Evolutionary conservation across 208 protist genomes (phyloP), one percentile per base, ranked within the genome.

Genomic region (Crithidia brevicula): DNA sequence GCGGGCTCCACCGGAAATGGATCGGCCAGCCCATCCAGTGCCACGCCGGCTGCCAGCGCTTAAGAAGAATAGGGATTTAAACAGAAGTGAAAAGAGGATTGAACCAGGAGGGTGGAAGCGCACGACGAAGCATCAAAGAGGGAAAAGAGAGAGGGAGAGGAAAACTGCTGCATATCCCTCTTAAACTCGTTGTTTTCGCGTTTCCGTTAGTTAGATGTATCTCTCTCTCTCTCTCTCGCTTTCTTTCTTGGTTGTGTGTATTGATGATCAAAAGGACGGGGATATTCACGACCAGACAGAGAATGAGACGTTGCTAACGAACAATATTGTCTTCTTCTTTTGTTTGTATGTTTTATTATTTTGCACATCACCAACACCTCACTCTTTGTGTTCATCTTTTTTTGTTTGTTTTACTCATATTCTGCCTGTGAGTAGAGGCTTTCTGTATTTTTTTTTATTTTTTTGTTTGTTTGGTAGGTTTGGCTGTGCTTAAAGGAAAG

Each of bases 1-100:
- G 18, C 25, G 20, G 42, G 46, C 25, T 30, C 28, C 4, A 47
- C 45, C 11, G 58, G 60, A 25, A 81, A 68, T 42, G 73, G 66
- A 23, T 57, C 30, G 47, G 64, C 62, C 58, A 57, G 56, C 51
- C 66, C 34, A 2, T 34, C 28, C 0, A 73, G 34, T 57, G 46
- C 54, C 43, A 43, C 51, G 0, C 47, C 74, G 1, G 53, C 46
- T 4, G 36, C 52, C 10, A 47, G 47, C 46, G 53, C 61, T n/a
- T n/a, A n/a, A n/a, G n/a, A n/a, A n/a, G n/a, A n/a, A n/a, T n/a
- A n/a, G n/a, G n/a, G n/a, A n/a, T n/a, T n/a, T n/a, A n/a, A n/a
- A n/a, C n/a, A n/a, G n/a, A n/a, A n/a, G n/a, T n/a, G n/a, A n/a
- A n/a, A n/a, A n/a, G n/a, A n/a, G n/a, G n/a, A n/a, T n/a, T n/a